Evolutionary conservation across 2,329 filamentous ascomycete species (phyloP).

Genomic region (Mycosphaerelloides madeirae): DNA sequence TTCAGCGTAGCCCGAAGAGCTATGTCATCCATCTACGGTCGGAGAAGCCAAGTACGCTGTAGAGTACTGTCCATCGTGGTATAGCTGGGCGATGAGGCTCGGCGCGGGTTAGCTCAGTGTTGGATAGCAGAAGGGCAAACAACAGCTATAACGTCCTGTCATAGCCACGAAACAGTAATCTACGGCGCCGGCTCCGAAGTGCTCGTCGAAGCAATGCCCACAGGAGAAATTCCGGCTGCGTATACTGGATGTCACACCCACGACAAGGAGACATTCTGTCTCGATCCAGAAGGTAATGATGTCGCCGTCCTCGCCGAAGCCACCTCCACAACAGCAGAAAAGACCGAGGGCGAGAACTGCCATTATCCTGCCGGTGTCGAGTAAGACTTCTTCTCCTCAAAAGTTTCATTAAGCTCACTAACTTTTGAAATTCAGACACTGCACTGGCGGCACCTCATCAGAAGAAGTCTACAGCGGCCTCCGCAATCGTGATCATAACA

Average conservation of each 20-base stretch:
- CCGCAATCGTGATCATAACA: conserved; percentile 57
- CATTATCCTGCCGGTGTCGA: conserved; percentile 74
- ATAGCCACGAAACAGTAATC: conserved; percentile 25
- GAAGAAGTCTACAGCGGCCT: conserved; percentile 42
- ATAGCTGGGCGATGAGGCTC: background rate
- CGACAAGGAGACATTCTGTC: conserved; percentile 46
- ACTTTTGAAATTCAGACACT: conserved; percentile 51
- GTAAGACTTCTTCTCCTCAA: conserved; percentile 44
- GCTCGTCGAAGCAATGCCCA: conserved; percentile 55
- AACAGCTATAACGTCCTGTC: conserved; percentile 20
- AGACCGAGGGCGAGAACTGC: conserved; percentile 42
- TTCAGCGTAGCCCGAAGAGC: too few species aligned
- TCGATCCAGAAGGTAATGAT: conserved; percentile 10
- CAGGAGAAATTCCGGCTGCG: conserved; percentile 32
- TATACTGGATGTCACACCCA: conserved; percentile 65
- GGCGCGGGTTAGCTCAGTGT: background rate
- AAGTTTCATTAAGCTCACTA: conserved; percentile 22
- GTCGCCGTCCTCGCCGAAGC: conserved; percentile 1
- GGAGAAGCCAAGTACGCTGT: background rate
- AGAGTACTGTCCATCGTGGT: background rate
- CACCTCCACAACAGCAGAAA: conserved; percentile 24
- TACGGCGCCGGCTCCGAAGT: conserved; percentile 33
- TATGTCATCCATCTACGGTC: conserved; percentile 1
- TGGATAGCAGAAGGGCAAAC: conserved; percentile 8
- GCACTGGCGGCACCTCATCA: conserved; percentile 47